These are phyloP conservation scores for Clavariopsis aquatica DNA, from an alignment of 495 filamentous ascomycete genomes.

Conservation along the genomic window DNA sequence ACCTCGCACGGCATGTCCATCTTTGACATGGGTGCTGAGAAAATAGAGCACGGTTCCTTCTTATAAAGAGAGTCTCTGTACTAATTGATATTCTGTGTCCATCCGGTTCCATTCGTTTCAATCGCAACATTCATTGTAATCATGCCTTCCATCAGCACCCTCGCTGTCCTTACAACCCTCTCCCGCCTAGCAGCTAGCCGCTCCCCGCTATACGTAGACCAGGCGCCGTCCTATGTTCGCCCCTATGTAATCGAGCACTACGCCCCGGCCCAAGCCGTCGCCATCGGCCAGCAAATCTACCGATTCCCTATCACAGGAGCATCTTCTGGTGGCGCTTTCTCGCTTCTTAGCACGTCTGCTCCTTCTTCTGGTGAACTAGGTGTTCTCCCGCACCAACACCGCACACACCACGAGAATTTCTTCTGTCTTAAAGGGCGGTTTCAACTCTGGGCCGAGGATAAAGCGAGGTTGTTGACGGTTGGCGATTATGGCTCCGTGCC, in stretches of 20 bases:
- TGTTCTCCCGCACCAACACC: slow-evolving; percentile 14
- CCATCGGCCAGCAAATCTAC: slow-evolving; percentile 8
- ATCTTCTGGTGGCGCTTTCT: slow-evolving; percentile 3
- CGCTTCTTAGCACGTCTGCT: not conserved
- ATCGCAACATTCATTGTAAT: not conserved
- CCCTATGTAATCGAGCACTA: slow-evolving; percentile 7
- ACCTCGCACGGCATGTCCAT: not conserved
- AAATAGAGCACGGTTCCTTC: no score
- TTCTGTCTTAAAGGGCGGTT: slow-evolving; percentile 2
- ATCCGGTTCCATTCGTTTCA: not conserved
- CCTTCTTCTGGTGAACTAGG: not conserved
- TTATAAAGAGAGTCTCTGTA: not conserved
- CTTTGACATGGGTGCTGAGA: no score
- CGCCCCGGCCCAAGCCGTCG: not conserved
- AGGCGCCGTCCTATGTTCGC: not conserved
- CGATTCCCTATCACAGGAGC: slow-evolving; percentile 5
- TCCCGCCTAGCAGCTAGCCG: not conserved
- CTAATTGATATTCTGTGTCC: no score
- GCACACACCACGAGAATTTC: slow-evolving; percentile 12
- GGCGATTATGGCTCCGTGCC: slow-evolving; percentile 14
- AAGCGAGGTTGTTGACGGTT: not conserved
- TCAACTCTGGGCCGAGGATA: slow-evolving; percentile 2
- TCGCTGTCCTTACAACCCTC: not conserved
- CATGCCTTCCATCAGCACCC: not conserved
- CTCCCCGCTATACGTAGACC: not conserved